Base-by-base conservation (phyloP, 805 yeast genomes). In the Candida ulmi region DNA sequence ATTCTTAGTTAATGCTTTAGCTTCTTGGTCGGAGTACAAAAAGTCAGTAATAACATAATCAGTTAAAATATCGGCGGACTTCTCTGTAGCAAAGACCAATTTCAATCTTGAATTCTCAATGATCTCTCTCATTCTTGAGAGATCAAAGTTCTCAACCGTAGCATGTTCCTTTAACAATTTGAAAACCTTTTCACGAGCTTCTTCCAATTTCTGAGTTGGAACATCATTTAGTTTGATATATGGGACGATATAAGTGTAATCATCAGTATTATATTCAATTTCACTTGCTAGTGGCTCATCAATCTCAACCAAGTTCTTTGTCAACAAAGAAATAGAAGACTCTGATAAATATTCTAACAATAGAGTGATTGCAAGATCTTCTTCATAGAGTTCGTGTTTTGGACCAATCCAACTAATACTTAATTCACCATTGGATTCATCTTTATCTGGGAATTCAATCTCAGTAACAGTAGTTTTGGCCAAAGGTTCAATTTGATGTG, bases 401-500 rank as follows among this genome's bases (percentile, higher is more conserved):
- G 95, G 95, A 8, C 97, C 97, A 36, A 86, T 70, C 91, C 95
- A 90, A 3, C 84, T 67, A 19, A 93, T 61, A 15, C 72, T 53
- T 1, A 87, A 53, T 51, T 86, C 93, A 28, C 96, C 95, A 60
- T 80, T 75, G 11, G 84, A 69, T 61, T 88, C 97, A 54, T 88
- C 96, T 42, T 77, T 72, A 52, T 93, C 98, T 2, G 98, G 96
- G 54, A 93, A 93, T 42, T 78, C 81, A 19, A 88, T 74, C 4
- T 66, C 69, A 29, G 74, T 69, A 11, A 72, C 61, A 6, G 69
- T 55, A 2, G 65, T 59, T 37, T 71, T 54, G 7, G 37, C 32
- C 23, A 55, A 38, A 30, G 50, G 54, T 12, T 28, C 30, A 60
- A 70, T 35, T 57, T 68, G 71, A 46, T 72, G 57, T 30, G 74